Conservation (phyloP, 116 monocot species). For the Papilionanthe hybrid region DNA sequence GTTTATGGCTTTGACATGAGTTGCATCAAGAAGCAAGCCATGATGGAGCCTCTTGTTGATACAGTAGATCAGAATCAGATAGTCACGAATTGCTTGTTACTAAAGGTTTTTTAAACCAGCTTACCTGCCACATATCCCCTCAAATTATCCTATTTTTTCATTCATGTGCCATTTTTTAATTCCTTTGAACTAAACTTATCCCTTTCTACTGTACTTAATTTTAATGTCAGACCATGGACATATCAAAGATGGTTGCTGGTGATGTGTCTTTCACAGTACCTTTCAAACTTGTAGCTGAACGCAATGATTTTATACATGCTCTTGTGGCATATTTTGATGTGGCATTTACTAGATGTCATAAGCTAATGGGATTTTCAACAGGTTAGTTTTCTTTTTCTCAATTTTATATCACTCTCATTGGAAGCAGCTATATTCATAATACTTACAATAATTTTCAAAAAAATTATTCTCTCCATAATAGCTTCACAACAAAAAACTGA, state of each 20-base stretch:
- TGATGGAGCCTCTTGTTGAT: conserved; percentile 92
- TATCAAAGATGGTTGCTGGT: conserved; percentile 84
- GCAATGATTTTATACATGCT: conserved; percentile 92
- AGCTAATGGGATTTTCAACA: conserved; percentile 90
- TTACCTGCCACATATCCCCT: background rate
- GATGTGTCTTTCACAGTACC: conserved; percentile 87
- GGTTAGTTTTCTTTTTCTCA: conserved; percentile 49
- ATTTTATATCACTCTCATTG: background rate
- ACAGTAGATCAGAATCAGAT: conserved; percentile 91
- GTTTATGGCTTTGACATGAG: conserved; percentile 98
- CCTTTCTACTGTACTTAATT: background rate
- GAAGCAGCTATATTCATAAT: background rate
- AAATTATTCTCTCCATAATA: too few relatives aligned
- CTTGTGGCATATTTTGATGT: conserved; percentile 98
- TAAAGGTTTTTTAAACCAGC: conserved; percentile 46
- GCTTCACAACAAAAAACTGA: too few relatives aligned
- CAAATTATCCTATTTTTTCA: background rate
- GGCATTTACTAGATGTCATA: conserved; percentile 88
- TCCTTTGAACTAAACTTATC: background rate
- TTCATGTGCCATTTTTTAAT: background rate
- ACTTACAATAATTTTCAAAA: too few relatives aligned
- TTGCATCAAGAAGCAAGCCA: conserved; percentile 93
- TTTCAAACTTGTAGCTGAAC: conserved; percentile 82
- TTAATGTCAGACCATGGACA: conserved; percentile 77
- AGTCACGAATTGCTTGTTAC: conserved; percentile 75